Evolutionary conservation across 345 rosid species (phyloP).

Genomic region (Lepidium africanum): DNA sequence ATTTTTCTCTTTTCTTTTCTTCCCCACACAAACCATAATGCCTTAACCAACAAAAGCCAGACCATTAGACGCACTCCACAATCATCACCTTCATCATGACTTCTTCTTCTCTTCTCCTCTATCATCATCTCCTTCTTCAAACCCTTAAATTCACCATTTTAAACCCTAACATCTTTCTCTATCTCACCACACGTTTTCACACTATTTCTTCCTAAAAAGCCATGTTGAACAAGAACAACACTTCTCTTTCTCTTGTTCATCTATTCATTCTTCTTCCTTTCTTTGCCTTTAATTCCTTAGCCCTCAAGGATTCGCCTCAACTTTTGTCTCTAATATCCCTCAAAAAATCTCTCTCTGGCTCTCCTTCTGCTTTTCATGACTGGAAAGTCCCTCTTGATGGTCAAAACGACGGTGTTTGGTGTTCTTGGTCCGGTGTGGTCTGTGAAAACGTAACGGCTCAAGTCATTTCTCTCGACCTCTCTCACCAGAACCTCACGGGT

Average conservation of each 20-base stretch:
- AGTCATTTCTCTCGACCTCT: constrained; percentile 69
- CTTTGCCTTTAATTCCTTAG: constrained; percentile 28
- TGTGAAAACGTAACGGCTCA: constrained; percentile 54
- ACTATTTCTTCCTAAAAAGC: constrained; percentile 9
- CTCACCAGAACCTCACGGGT: constrained; percentile 68
- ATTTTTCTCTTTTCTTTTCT: constrained; percentile 16
- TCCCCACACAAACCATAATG: constrained; percentile 32
- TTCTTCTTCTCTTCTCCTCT: constrained; percentile 34
- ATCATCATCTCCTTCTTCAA: constrained; percentile 4
- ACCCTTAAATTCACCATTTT: constrained; percentile 38
- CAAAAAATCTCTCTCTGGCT: constrained; percentile 57
- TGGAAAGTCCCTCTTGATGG: constrained; percentile 49
- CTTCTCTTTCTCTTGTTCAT: constrained; percentile 26
- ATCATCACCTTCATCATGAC: constrained; percentile 50
- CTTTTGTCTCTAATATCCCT: constrained; percentile 64
- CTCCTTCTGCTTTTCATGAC: constrained; percentile 49
- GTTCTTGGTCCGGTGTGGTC: constrained; percentile 79
- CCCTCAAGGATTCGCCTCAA: constrained; percentile 41
- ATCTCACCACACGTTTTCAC: constrained; percentile 15
- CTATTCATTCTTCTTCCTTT: constrained; percentile 23
- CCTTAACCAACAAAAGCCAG: constrained; percentile 30
- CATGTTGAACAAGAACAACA: constrained; percentile 30
- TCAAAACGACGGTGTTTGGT: constrained; percentile 48
- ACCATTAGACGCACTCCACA: constrained; percentile 33
- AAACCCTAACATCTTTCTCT: constrained; percentile 15